phyloP scores from a whole-genome alignment of 2,329 filamentous ascomycete genomes.

The Pseudogymnoascus sp. region DNA sequence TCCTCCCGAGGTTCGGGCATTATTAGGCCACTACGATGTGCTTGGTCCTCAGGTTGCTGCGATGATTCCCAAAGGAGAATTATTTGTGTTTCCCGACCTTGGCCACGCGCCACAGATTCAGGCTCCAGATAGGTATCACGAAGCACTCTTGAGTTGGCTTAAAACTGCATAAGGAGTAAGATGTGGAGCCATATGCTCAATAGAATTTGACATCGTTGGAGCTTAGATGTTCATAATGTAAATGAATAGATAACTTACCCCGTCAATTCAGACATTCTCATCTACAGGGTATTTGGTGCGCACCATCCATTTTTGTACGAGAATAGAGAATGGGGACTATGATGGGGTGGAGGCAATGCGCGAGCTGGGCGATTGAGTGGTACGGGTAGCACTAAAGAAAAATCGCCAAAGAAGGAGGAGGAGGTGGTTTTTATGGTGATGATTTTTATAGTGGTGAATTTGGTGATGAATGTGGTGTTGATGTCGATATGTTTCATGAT shows the following conservation, averaged over 20 bases:
- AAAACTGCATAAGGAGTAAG: neutral
- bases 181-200: neutral
- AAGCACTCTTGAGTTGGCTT: slow-evolving; percentile 38
- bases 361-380: no score
- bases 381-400: no score
- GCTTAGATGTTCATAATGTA: neutral
- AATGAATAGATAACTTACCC: neutral
- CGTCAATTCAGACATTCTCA: neutral
- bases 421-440: no score
- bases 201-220: neutral
- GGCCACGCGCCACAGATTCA: slow-evolving; percentile 47
- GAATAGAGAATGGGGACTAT: no score
- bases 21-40: slow-evolving; percentile 40
- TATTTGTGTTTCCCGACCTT: slow-evolving; percentile 39
- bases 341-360: no score
- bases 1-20: slow-evolving; percentile 32
- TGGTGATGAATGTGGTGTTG: no score
- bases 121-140: slow-evolving; percentile 38
- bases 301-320: no score
- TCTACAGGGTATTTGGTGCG: neutral
- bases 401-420: no score
- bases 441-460: no score
- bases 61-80: slow-evolving; percentile 36
- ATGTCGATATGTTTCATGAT: no score
- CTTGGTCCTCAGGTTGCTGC: slow-evolving; percentile 37